phyloP scores from a whole-genome alignment of 2,329 filamentous ascomycete genomes.

The Scedosporium minutisporum region DNA sequence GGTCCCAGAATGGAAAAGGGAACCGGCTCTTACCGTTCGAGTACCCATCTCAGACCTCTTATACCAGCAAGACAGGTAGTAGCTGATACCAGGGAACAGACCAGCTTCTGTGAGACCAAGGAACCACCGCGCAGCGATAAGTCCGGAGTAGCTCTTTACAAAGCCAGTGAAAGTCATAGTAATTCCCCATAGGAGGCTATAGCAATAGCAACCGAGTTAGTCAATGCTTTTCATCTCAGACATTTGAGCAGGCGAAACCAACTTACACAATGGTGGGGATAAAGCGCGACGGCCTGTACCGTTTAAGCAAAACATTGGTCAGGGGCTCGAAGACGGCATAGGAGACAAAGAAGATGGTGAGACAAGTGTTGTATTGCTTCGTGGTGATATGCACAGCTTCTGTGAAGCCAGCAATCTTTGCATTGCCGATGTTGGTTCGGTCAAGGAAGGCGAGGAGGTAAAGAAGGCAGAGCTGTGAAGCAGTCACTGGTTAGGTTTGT shows the following conservation, averaged over 20 bases:
- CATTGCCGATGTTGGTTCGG: conserved; percentile 41
- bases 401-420: conserved; percentile 44
- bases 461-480: conserved; percentile 49
- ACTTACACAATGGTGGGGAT: conserved; percentile 48
- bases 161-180: conserved; percentile 41
- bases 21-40: conserved; percentile 28
- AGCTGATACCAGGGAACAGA: conserved; percentile 53
- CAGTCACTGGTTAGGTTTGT: neutral
- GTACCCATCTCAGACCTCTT: conserved; percentile 65
- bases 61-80: conserved; percentile 73
- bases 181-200: conserved; percentile 42
- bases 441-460: conserved; percentile 51
- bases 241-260: conserved; percentile 9
- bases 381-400: conserved; percentile 17
- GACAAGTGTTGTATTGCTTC: conserved; percentile 50
- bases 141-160: conserved; percentile 31
- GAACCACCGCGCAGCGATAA: conserved; percentile 41
- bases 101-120: conserved; percentile 60
- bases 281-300: conserved; percentile 54
- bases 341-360: conserved; percentile 60
- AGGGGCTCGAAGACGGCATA: conserved; percentile 56
- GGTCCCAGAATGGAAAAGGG: neutral
- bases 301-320: conserved; percentile 58
- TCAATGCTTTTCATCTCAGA: neutral
- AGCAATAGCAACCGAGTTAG: conserved; percentile 47